Evolutionary conservation across 805 yeast genomes (phyloP).

Genomic region (Hanseniaspora jakobsenii): DNA sequence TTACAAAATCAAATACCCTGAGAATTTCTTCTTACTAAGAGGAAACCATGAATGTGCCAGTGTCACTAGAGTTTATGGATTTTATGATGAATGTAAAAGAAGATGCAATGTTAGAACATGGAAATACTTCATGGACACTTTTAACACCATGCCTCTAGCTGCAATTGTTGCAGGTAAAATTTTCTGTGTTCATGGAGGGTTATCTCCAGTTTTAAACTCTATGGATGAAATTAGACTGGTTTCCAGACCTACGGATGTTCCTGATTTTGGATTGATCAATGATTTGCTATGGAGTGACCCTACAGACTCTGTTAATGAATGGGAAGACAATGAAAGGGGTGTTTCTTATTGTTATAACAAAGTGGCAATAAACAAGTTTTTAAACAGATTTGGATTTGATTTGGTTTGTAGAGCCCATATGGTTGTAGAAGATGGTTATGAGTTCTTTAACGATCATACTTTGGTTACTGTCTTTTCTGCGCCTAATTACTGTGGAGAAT

Average conservation of each 20-base stretch:
- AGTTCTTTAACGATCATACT: conserved; percentile 61
- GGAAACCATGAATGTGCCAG: conserved; percentile 98
- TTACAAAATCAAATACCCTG: conserved; percentile 91
- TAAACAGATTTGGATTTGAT: conserved; percentile 55
- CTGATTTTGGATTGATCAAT: conserved; percentile 64
- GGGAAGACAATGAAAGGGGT: conserved; percentile 75
- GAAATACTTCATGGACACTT: conserved; percentile 88
- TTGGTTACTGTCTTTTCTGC: conserved; percentile 71
- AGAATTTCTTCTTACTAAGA: conserved; percentile 80
- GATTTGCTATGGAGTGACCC: conserved; percentile 81
- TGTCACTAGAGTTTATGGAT: conserved; percentile 92
- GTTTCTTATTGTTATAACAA: conserved; percentile 68
- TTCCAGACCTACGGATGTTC: conserved; percentile 71
- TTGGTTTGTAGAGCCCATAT: conserved; percentile 71
- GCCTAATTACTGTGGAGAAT: conserved; percentile 76
- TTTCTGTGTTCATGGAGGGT: conserved; percentile 78
- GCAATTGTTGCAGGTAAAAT: conserved; percentile 91
- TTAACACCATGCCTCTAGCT: conserved; percentile 89
- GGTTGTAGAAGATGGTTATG: conserved; percentile 86
- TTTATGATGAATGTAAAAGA: conserved; percentile 94
- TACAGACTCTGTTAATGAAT: conserved; percentile 39
- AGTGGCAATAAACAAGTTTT: conserved; percentile 55
- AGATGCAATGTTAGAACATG: conserved; percentile 81
- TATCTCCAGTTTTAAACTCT: conserved; percentile 55
- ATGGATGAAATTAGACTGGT: conserved; percentile 55